Evolutionary conservation across 768 basidiomycete genomes (phyloP).

Genomic region (Clavulina sp.): DNA sequence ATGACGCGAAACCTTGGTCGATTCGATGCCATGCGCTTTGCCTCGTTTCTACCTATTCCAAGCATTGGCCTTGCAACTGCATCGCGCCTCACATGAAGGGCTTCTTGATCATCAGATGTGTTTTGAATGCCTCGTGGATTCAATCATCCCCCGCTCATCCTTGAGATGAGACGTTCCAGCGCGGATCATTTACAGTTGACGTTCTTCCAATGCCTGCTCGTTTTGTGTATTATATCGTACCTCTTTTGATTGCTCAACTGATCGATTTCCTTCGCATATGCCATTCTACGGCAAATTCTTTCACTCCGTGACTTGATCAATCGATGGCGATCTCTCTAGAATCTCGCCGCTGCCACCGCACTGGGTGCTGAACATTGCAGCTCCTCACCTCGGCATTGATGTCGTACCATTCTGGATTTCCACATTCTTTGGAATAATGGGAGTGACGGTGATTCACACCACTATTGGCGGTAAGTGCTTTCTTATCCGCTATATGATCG

Average conservation of each 20-base stretch:
- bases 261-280: no score
- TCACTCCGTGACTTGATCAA: neutral
- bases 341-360: conserved; percentile 83
- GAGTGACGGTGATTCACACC: conserved; percentile 85
- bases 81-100: no score
- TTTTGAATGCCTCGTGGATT: no score
- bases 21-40: no score
- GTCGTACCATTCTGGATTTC: conserved; percentile 75
- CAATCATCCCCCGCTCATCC: no score
- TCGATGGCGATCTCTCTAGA: conserved; percentile 21
- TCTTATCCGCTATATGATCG: no score
- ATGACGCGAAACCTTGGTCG: no score
- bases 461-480: conserved; percentile 53
- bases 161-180: no score
- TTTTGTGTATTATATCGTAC: neutral
- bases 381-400: conserved; percentile 81
- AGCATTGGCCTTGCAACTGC: no score
- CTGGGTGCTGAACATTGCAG: conserved; percentile 88
- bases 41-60: no score
- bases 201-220: neutral
- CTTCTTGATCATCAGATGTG: neutral
- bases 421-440: conserved; percentile 80
- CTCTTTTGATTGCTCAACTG: no score
- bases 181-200: no score
- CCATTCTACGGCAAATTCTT: neutral